Evolutionary conservation across 2,329 filamentous ascomycete genomes (phyloP), one percentile per base, ranked within the genome.

Genomic region (Apiospora arundinis): DNA sequence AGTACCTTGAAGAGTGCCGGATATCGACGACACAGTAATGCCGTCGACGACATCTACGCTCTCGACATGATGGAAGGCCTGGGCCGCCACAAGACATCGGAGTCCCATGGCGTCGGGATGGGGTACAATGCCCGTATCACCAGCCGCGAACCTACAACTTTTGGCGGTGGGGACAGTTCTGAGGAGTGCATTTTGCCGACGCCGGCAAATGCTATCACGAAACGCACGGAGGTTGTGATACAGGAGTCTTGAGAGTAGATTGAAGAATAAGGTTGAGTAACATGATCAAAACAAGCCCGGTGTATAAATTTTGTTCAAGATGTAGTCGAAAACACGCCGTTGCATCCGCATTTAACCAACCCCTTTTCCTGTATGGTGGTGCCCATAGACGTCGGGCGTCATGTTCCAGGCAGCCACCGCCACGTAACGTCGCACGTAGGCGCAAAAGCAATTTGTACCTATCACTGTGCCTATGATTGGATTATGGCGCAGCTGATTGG

Each of bases 131-230:
- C 56, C 1, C 56, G 56, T 8, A n/a, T 63, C 9, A 63, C 56
- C 9, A 63, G 56, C 18, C 56, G 25, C 25, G 25, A 68, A 6
- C 6, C 66, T 5, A 23, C 44, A 16, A 8, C 42, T 3, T 4
- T 40, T 7, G 42, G 44, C 44, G 66, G 44, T 1, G 66, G 32
- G 23, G 70, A 68, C 12, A 68, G 63, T n/a, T 70, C 70, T n/a
- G 71, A 73, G 49, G 70, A 73, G 32, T 68, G 68, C 16, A 73
- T 73, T 1, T 11, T 73, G 48, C 70, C 71, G 28, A 37, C 45
- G 25, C 52, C 71, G 42, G 23, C 37, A 2, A 63, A 63, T 32
- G 67, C 70, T 6, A 68, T 67, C 11, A 68, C 49, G 46, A 70
- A 69, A 60, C 65, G 52, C 4, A 72, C 68, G 16, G 48, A 72